phyloP scores from a whole-genome alignment of 2,329 filamentous ascomycete species.

The Parasarocladium wereldwijsianum region DNA sequence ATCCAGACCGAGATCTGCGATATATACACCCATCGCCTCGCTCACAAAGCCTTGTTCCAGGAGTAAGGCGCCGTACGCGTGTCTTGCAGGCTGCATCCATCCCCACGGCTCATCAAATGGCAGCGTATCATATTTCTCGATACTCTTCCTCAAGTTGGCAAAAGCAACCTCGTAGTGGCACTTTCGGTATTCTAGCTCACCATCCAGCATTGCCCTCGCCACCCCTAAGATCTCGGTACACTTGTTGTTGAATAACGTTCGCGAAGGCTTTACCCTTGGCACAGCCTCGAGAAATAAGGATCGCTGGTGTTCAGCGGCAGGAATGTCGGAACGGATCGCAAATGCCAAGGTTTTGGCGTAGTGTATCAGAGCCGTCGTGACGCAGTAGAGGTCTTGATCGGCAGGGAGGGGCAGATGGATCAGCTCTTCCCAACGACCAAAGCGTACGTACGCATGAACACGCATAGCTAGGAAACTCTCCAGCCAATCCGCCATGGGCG shows the following conservation, averaged over 20 bases:
- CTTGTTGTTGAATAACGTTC: slow-evolving; percentile 34
- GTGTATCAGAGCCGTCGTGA: slow-evolving; percentile 51
- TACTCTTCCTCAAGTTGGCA: slow-evolving; percentile 37
- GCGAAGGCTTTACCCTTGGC: slow-evolving; percentile 36
- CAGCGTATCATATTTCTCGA: slow-evolving; percentile 45
- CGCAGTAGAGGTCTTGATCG: slow-evolving; percentile 48
- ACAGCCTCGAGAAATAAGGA: slow-evolving; percentile 34
- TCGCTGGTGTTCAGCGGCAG: slow-evolving; percentile 37
- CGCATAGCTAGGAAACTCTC: slow-evolving; percentile 56
- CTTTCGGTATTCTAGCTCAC: slow-evolving; percentile 57
- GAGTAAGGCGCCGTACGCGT: slow-evolving; percentile 55
- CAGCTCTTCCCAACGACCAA: slow-evolving; percentile 57
- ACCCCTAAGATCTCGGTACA: slow-evolving; percentile 44
- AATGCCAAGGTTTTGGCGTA: slow-evolving; percentile 56
- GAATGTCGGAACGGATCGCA: slow-evolving; percentile 40
- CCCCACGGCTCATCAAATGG: slow-evolving; percentile 65
- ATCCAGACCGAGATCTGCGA: slow-evolving; percentile 44
- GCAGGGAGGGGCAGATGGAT: slow-evolving; percentile 37
- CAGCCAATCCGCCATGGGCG: slow-evolving; percentile 68
- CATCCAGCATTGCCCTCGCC: slow-evolving; percentile 53
- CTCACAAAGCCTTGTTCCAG: slow-evolving; percentile 48
- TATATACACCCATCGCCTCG: slow-evolving; percentile 42
- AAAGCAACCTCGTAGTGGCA: slow-evolving; percentile 46
- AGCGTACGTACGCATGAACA: slow-evolving; percentile 56
- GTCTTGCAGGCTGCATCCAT: slow-evolving; percentile 63